These are phyloP conservation scores for Macrotyloma uniflorum DNA, from an alignment of 306 rosid species.

Conservation along the genomic window DNA sequence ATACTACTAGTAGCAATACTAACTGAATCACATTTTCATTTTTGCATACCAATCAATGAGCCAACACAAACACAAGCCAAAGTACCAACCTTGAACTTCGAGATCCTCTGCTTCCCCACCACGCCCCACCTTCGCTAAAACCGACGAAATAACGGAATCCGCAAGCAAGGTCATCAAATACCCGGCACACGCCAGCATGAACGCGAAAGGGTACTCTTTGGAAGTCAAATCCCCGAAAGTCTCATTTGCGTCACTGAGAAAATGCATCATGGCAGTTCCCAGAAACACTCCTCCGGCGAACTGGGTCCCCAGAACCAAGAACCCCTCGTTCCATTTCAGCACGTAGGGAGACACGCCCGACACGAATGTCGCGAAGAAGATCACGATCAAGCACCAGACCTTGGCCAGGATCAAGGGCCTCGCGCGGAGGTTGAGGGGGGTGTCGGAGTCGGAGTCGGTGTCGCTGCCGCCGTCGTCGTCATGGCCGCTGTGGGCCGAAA, in stretches of 20 bases:
- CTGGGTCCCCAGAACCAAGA: constrained; percentile 72
- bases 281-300: constrained; percentile 79
- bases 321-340: constrained; percentile 73
- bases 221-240: constrained; percentile 61
- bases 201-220: constrained; percentile 68
- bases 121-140: constrained; percentile 40
- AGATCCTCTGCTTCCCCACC: constrained; percentile 20
- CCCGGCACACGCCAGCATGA: constrained; percentile 70
- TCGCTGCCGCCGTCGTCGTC: not conserved
- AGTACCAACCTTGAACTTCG: constrained; percentile 54
- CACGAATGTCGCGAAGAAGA: constrained; percentile 65
- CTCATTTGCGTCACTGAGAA: constrained; percentile 68
- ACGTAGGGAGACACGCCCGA: constrained; percentile 67
- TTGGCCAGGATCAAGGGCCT: constrained; percentile 58
- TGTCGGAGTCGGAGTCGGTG: not conserved
- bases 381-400: constrained; percentile 57
- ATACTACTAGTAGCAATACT: not conserved
- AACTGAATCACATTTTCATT: not conserved
- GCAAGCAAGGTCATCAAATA: constrained; percentile 70
- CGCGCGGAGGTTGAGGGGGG: constrained; percentile 48
- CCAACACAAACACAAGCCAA: not conserved
- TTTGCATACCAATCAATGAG: not conserved
- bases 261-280: constrained; percentile 86
- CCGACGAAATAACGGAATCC: constrained; percentile 56
- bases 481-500: constrained; percentile 59